These are phyloP conservation scores for Eruca vesicaria DNA, from an alignment of 441 rosid genomes.

Conservation along the genomic window DNA sequence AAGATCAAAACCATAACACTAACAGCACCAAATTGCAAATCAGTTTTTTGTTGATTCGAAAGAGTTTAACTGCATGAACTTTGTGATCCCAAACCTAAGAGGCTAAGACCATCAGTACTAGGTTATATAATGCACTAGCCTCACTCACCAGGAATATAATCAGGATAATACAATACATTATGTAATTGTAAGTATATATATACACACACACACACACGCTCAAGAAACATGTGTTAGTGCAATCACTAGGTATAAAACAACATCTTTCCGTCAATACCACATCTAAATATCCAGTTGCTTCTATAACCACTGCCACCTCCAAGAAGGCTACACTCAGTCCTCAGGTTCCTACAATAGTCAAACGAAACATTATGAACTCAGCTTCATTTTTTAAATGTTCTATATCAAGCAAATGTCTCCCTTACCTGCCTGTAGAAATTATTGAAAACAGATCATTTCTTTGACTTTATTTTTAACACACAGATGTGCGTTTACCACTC, in stretches of 20 bases:
- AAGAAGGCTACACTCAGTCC: background rate
- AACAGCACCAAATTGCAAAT: background rate
- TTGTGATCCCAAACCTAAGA: background rate
- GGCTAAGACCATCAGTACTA: background rate
- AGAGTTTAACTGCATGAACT: background rate
- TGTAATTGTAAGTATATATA: background rate
- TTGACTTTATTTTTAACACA: constrained; percentile 1
- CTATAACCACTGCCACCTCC: constrained; percentile 7
- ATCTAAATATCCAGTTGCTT: background rate
- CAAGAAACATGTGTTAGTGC: background rate
- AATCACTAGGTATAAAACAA: background rate
- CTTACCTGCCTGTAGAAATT: background rate
- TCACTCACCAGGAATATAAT: background rate
- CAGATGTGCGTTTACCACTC: constrained; percentile 8
- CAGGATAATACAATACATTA: constrained; percentile 6
- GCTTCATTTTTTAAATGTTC: background rate
- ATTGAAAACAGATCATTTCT: background rate
- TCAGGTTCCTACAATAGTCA: constrained; percentile 13
- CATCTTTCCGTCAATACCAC: background rate
- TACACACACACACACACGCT: background rate
- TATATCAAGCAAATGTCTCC: background rate
- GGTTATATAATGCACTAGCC: background rate
- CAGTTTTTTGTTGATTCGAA: background rate
- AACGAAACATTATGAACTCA: background rate
- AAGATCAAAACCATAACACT: background rate